Evolutionary conservation across 441 rosid genomes (phyloP).

Genomic region (Theobroma grandiflorum): DNA sequence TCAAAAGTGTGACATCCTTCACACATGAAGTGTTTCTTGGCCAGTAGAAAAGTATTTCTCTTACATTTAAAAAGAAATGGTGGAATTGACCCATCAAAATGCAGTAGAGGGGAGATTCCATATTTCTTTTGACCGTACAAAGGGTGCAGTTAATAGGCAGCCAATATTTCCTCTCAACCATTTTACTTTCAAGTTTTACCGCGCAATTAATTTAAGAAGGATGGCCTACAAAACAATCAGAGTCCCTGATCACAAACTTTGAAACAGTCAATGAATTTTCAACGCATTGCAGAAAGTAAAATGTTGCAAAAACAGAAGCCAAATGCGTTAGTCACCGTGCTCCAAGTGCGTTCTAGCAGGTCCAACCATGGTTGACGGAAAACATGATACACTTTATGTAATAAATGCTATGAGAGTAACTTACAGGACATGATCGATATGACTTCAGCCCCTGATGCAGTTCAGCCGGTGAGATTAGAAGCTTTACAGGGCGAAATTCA

Average conservation of each 20-base stretch:
- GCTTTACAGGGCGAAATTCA: constrained; percentile 82
- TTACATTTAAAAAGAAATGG: neutral
- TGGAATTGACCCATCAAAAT: neutral
- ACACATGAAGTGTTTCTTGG: neutral
- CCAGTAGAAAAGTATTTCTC: neutral
- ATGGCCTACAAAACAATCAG: constrained; percentile 20
- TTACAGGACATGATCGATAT: constrained; percentile 90
- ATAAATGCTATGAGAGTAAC: constrained; percentile 31
- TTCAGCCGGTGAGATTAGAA: constrained; percentile 72
- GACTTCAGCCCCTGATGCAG: constrained; percentile 81
- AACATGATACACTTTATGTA: neutral
- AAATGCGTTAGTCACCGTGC: neutral
- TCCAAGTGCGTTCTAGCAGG: neutral
- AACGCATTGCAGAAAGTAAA: neutral
- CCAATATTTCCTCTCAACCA: neutral
- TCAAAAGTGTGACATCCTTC: neutral
- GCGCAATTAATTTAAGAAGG: constrained; percentile 26
- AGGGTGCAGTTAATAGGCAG: neutral
- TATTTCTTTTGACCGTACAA: neutral
- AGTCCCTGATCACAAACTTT: neutral
- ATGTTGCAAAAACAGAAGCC: neutral
- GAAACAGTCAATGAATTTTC: neutral
- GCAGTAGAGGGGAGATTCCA: neutral
- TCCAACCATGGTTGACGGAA: neutral
- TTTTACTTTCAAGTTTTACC: neutral